Evolutionary conservation across 768 basidiomycete genomes (phyloP), one percentile per base, ranked within the genome.

Genomic region (Cystofilobasidium macerans): DNA sequence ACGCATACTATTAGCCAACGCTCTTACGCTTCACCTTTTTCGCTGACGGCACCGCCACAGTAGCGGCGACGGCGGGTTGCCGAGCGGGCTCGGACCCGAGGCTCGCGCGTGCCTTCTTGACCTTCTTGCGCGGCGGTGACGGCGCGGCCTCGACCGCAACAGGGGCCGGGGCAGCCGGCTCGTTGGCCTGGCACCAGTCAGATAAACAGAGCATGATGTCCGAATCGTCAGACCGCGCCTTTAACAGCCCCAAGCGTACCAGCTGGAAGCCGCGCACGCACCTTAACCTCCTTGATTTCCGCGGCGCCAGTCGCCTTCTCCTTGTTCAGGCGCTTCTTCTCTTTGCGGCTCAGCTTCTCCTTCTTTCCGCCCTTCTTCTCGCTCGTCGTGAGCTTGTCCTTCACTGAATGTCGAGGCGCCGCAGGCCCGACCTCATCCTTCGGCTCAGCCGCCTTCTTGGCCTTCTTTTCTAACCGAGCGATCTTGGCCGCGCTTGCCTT

Each of bases 241-340:
- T n/a, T n/a, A n/a, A n/a, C n/a, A n/a, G n/a, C n/a, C n/a, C n/a
- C n/a, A n/a, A n/a, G n/a, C 38, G 38, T 8, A 16, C 38, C 16
- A 16, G 38, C 38, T 8, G 9, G 16, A 16, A 40, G 16, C 38
- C 38, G 38, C 38, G 47, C 16, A 48, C 48, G 48, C 16, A 51
- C 48, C 48, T 51, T 30, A 12, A 24, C 12, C 12, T 8, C 24
- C 24, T 13, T 7, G 42, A 12, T 51, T 8, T 20, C 16, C n/a
- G n/a, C 24, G 48, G 18, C 48, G 16, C 9, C 6, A 22, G n/a
- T 24, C 26, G 32, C 32, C 57, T 58, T 58, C 35, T 43, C 36
- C 35, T 58, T 58, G 32, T 20, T 5, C 12, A 16, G 26, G 35
- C 57, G 57, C 57, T 58, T 58, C 57, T 58, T 58, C 40, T 58